Conservation (phyloP, 2,329 filamentous ascomycete species). For the Penicillium sclerotigenum region DNA sequence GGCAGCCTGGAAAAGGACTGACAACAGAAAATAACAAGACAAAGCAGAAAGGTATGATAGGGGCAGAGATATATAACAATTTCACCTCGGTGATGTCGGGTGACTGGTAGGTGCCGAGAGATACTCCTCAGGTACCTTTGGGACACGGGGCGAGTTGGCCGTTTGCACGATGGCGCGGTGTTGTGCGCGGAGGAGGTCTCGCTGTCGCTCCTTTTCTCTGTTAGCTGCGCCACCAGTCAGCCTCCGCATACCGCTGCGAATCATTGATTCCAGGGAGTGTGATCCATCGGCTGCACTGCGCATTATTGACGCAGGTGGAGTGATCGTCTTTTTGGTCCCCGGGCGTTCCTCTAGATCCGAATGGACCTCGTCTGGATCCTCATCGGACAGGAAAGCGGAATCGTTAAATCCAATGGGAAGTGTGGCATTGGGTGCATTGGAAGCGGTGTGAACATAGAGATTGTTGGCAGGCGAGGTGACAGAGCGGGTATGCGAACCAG, state of each 20-base stretch:
- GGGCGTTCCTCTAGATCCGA: conserved; percentile 76
- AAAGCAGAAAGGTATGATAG: background rate
- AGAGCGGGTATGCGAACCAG: conserved; percentile 73
- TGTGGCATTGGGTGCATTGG: conserved; percentile 51
- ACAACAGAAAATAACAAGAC: conserved; percentile 7
- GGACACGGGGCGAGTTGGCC: conserved; percentile 44
- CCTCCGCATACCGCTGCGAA: conserved; percentile 47
- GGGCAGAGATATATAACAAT: background rate
- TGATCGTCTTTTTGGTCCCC: conserved; percentile 23
- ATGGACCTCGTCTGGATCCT: conserved; percentile 72
- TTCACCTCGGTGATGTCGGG: conserved; percentile 34
- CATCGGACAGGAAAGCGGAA: conserved; percentile 67
- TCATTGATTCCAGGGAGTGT: conserved; percentile 46
- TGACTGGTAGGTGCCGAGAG: conserved; percentile 39
- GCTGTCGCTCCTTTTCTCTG: conserved; percentile 46
- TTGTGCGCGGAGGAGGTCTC: conserved; percentile 43
- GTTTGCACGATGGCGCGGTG: conserved; percentile 42
- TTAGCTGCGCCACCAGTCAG: conserved; percentile 44
- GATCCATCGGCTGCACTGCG: conserved; percentile 40
- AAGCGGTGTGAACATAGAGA: conserved; percentile 46
- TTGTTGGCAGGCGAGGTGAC: conserved; percentile 73
- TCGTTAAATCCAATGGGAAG: conserved; percentile 47
- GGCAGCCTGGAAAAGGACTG: conserved; percentile 4
- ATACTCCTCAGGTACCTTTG: conserved; percentile 49
- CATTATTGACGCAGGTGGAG: conserved; percentile 23